Conservation (phyloP, 495 filamentous ascomycete genomes). For the Bombardia bombarda region DNA sequence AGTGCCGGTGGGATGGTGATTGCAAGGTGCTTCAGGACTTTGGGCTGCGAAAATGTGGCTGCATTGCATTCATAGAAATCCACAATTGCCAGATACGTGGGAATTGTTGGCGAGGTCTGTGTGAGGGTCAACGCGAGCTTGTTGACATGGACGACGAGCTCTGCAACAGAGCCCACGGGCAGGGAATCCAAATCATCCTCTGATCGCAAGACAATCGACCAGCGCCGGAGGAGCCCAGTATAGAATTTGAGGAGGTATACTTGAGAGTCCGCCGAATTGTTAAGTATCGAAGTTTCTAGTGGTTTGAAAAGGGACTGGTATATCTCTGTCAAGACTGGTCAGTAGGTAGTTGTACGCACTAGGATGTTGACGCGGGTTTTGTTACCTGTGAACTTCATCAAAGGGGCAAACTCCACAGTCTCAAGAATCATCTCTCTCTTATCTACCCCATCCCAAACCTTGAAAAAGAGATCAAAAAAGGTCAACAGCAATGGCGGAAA, state of each 20-base stretch:
- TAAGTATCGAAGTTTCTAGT: conserved; percentile 52
- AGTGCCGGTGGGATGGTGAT: conserved; percentile 61
- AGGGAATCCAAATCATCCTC: conserved; percentile 14
- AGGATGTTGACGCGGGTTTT: neutral
- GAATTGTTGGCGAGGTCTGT: conserved; percentile 33
- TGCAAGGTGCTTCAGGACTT: conserved; percentile 41
- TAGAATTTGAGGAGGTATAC: conserved; percentile 60
- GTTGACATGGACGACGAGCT: conserved; percentile 51
- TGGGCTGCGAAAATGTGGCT: conserved; percentile 46
- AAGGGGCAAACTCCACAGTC: conserved; percentile 54
- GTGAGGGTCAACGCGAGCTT: conserved; percentile 54
- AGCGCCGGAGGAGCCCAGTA: conserved; percentile 58
- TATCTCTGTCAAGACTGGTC: conserved; percentile 36
- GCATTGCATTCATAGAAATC: conserved; percentile 60
- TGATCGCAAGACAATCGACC: conserved; percentile 45
- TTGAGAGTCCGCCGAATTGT: conserved; percentile 42
- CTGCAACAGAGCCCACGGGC: conserved; percentile 29
- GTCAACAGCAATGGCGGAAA: conserved; percentile 51
- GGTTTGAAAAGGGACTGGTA: conserved; percentile 41
- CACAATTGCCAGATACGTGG: conserved; percentile 47
- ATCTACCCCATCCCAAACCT: conserved; percentile 59
- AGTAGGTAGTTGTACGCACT: neutral
- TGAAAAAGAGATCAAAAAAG: conserved; percentile 56
- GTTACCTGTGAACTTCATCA: conserved; percentile 50
- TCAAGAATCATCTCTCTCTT: conserved; percentile 54